Percentiles rank a stretch among this genome's conserved stretches.
Conservation (phyloP, 768 basidiomycete species). For the Auriscalpium vulgare region DNA sequence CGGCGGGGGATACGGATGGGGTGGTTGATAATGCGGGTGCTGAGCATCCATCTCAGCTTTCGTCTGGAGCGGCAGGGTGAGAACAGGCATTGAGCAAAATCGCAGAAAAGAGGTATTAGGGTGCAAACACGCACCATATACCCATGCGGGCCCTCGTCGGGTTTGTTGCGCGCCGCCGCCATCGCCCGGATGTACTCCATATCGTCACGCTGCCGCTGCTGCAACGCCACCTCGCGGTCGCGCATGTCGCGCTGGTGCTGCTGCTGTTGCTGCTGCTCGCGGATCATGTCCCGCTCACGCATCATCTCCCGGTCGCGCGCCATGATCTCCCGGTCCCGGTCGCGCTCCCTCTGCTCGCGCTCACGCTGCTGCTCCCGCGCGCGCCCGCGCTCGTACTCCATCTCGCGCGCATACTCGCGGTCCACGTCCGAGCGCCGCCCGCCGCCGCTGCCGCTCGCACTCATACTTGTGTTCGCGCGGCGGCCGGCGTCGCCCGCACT, state of each 20-base stretch:
- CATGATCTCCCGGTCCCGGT: slow-evolving; percentile 16
- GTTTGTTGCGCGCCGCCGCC: slow-evolving; percentile 4
- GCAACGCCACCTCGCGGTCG: slow-evolving; percentile 17
- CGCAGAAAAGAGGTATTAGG: too few species aligned
- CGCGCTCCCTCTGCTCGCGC: slow-evolving; percentile 22
- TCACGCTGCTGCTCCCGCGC: slow-evolving; percentile 15
- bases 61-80: neutral
- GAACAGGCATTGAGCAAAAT: too few species aligned
- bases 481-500: slow-evolving; percentile 12
- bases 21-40: neutral
- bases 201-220: slow-evolving; percentile 17
- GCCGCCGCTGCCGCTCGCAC: slow-evolving; percentile 27
- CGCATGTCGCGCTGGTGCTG: slow-evolving; percentile 4
- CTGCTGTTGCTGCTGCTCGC: slow-evolving; percentile 2
- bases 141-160: slow-evolving; percentile 5
- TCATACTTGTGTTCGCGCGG: slow-evolving; percentile 20
- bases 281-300: slow-evolving; percentile 14
- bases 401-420: slow-evolving; percentile 24
- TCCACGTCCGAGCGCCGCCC: slow-evolving; percentile 11
- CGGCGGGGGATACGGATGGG: neutral
- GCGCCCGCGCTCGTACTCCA: slow-evolving; percentile 4
- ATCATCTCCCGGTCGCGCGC: slow-evolving; percentile 23
- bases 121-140: neutral
- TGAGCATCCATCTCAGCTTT: slow-evolving; percentile 1
- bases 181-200: slow-evolving; percentile 17